Evolutionary conservation across 2,329 filamentous ascomycete species (phyloP).

Genomic region (Hortaea werneckii): DNA sequence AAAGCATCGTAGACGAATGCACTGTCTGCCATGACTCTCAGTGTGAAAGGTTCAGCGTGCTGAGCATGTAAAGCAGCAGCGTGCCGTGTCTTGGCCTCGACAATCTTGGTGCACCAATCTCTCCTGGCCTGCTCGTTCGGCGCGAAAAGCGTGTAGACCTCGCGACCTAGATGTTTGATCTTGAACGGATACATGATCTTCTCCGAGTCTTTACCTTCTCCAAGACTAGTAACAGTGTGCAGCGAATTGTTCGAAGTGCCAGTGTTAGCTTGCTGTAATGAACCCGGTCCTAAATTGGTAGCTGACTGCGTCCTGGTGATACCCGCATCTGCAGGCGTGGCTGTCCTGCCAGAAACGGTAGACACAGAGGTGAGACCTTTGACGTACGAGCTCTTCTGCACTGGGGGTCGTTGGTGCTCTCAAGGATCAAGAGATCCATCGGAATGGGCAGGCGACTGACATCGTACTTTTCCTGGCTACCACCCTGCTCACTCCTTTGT

Average conservation of each 20-base stretch:
- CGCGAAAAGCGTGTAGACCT: constrained; percentile 85
- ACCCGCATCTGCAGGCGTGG: constrained; percentile 33
- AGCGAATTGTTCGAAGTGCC: constrained; percentile 46
- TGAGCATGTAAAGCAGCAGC: constrained; percentile 80
- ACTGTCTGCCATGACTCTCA: constrained; percentile 84
- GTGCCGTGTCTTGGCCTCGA: constrained; percentile 88
- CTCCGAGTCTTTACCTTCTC: constrained; percentile 55
- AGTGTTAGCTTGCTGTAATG: constrained; percentile 58
- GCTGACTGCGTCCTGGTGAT: constrained; percentile 36
- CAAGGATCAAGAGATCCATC: constrained; percentile 88
- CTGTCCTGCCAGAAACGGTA: constrained; percentile 38
- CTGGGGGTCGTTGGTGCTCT: constrained; percentile 88
- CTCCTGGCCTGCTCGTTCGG: constrained; percentile 61
- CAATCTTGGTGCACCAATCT: constrained; percentile 89
- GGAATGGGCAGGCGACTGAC: constrained; percentile 92
- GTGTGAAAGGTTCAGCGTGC: constrained; percentile 88
- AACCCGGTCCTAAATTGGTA: constrained; percentile 35
- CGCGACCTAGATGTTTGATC: constrained; percentile 89
- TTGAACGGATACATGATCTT: constrained; percentile 88
- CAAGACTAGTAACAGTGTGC: constrained; percentile 41
- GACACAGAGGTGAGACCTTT: constrained; percentile 62
- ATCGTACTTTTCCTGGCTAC: constrained; percentile 77
- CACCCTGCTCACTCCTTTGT: constrained; percentile 55
- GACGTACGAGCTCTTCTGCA: constrained; percentile 61
- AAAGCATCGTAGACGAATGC: constrained; percentile 72